Base-by-base conservation (phyloP, 2,329 filamentous ascomycete genomes). In the Stagonosporopsis cucurbitacearum region DNA sequence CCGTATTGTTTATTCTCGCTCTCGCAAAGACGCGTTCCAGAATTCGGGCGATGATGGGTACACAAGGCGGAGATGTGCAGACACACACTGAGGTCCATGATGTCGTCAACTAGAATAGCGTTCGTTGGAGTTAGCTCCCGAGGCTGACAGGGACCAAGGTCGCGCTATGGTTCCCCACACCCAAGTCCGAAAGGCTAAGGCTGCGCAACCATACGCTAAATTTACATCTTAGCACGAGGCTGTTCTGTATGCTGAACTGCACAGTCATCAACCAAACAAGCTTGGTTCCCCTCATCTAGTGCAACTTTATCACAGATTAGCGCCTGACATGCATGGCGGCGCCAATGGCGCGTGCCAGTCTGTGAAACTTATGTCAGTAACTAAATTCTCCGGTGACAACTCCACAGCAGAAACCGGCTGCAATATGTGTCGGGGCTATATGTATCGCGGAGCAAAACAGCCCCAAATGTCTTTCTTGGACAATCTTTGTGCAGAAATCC, bases 121-220 rank as follows among this genome's bases (percentile, higher is more conserved):
- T 44, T 32, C n/a, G 37, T 15, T 19, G 39, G 30, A 25, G 19
- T 53, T 66, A 54, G 54, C 57, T 56, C 41, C 57, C 54, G 40
- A 57, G 52, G n/a, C n/a, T 44, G 30, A 44, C 43, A 48, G 32
- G 41, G 54, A 30, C 39, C 32, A 7, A 28, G 26, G 26, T 39
- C 23, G 51, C 62, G 57, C 58, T 62, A 69, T 72, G 70, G 69
- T 70, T 72, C 69, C 69, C 69, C 70, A 67, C 66, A 54, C 37
- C n/a, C 33, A 65, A 64, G 54, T 68, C 69, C 63, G 63, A 58
- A 58, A 26, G 32, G 62, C 61, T 59, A 70, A 67, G 65, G 45
- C 46, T 46, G 33, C 52, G 51, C 44, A 50, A 57, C 48, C 52
- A 42, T 50, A 42, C 32, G 37, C 63, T 64, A 64, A 32, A 33